Conservation (phyloP, 805 yeast genomes). For the Yarrowia yakushimensis region DNA sequence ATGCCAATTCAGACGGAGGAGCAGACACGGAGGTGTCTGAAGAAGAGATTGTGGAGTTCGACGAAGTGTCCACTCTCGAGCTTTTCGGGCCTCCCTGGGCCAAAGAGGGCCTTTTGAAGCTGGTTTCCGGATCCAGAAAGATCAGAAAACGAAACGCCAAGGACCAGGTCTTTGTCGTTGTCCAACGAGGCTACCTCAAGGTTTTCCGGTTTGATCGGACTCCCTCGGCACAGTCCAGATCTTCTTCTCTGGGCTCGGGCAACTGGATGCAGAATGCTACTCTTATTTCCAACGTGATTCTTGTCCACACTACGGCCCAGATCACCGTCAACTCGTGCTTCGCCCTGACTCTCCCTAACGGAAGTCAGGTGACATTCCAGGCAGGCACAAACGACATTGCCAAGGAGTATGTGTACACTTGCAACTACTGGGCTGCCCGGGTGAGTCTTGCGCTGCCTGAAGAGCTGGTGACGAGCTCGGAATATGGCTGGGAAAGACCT, state of each 20-base stretch:
- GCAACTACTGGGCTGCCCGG: slow-evolving; percentile 89
- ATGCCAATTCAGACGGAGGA: not conserved
- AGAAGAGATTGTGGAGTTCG: not conserved
- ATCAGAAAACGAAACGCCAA: slow-evolving; percentile 37
- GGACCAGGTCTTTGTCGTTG: slow-evolving; percentile 57
- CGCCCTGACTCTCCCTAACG: slow-evolving; percentile 37
- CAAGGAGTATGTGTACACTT: slow-evolving; percentile 62
- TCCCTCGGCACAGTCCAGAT: not conserved
- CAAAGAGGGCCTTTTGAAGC: slow-evolving; percentile 60
- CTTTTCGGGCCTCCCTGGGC: slow-evolving; percentile 72
- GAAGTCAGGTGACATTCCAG: slow-evolving; percentile 42
- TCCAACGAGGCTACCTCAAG: slow-evolving; percentile 57
- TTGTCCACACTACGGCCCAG: slow-evolving; percentile 43
- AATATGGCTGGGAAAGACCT: slow-evolving; percentile 67
- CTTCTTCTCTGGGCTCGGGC: slow-evolving; percentile 50
- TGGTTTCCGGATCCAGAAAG: slow-evolving; percentile 27
- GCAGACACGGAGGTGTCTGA: not conserved
- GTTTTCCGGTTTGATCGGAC: slow-evolving; percentile 31
- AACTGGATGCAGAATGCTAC: slow-evolving; percentile 65
- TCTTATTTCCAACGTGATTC: slow-evolving; percentile 50
- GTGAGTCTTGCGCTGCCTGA: slow-evolving; percentile 72
- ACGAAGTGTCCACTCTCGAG: slow-evolving; percentile 41
- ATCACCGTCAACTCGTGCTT: slow-evolving; percentile 16
- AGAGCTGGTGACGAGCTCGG: slow-evolving; percentile 64
- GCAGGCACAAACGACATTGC: slow-evolving; percentile 68